Percentiles rank a stretch among this genome's conserved stretches.
Conservation (phyloP, 1,284 basidiomycete species). For the Apiotrichum porosum region DNA sequence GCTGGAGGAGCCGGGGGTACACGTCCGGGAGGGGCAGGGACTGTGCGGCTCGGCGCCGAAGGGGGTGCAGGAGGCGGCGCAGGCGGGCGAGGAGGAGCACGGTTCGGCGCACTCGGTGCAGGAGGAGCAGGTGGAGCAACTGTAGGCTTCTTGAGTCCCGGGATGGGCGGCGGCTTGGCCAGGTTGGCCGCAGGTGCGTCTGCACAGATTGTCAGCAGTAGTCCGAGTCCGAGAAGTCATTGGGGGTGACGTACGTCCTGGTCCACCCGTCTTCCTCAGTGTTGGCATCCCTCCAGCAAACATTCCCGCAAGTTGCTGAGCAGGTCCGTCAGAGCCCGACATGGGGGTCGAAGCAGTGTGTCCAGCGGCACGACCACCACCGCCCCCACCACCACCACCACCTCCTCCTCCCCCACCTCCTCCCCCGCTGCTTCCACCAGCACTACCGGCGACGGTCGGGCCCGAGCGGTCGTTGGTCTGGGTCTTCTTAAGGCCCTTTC, state of each 20-base stretch:
- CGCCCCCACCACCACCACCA: constrained; percentile 38
- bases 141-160: constrained; percentile 61
- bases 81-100: constrained; percentile 16
- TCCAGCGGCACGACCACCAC: constrained; percentile 15
- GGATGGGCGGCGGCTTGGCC: constrained; percentile 25
- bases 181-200: constrained; percentile 16
- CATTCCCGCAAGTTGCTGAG: constrained; percentile 71
- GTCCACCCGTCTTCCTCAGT: constrained; percentile 67
- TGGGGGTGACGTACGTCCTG: constrained; percentile 46
- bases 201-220: constrained; percentile 4
- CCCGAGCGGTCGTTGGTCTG: constrained; percentile 76
- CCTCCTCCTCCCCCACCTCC: constrained; percentile 52
- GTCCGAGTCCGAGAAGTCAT: too few relatives aligned
- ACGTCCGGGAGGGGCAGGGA: background rate
- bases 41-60: background rate
- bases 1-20: constrained; percentile 16
- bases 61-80: constrained; percentile 3
- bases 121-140: constrained; percentile 44
- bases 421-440: constrained; percentile 50
- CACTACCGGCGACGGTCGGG: constrained; percentile 56
- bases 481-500: constrained; percentile 72
- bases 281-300: constrained; percentile 90
- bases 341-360: constrained; percentile 14
- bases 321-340: constrained; percentile 28
- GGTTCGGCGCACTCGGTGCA: constrained; percentile 11